These are phyloP conservation scores for Malassezia caprae DNA, from an alignment of 1,284 basidiomycete species.

Conservation along the genomic window DNA sequence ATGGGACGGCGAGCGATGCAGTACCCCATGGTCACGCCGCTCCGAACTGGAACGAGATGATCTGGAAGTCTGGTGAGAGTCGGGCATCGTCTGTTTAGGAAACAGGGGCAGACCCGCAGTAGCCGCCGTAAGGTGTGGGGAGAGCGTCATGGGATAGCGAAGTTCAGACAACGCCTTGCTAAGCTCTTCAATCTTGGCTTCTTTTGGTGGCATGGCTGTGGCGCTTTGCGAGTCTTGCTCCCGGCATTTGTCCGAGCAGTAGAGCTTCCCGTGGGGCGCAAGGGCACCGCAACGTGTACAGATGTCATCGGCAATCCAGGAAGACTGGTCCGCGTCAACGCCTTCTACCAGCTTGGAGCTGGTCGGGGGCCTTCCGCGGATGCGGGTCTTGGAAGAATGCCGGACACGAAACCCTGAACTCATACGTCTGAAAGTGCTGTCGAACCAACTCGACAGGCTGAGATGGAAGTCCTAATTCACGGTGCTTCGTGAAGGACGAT, in stretches of 20 bases:
- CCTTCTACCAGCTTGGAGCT: background rate
- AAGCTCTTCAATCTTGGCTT: background rate
- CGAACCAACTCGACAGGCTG: background rate
- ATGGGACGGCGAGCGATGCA: background rate
- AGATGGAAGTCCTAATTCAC: background rate
- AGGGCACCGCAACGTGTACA: constrained; percentile 15
- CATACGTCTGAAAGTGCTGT: background rate
- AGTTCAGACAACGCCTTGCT: background rate
- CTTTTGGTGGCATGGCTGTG: background rate
- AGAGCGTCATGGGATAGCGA: constrained; percentile 15
- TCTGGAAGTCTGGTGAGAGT: background rate
- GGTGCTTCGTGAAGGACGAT: background rate
- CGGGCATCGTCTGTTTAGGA: background rate
- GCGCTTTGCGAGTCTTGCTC: constrained; percentile 4
- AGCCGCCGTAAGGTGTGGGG: constrained; percentile 4
- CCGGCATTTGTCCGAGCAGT: constrained; percentile 15
- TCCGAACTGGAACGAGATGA: background rate
- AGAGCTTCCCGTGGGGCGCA: constrained; percentile 15
- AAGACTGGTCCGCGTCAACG: constrained; percentile 7
- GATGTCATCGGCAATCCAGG: constrained; percentile 19
- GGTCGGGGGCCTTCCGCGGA: background rate
- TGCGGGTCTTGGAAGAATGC: background rate
- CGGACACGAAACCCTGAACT: background rate
- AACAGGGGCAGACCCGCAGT: background rate
- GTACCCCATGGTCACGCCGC: background rate